Evolutionary conservation across 257 asterid genomes (phyloP), one percentile per base, ranked within the genome.

Genomic region (Solanum corneliomulleri): DNA sequence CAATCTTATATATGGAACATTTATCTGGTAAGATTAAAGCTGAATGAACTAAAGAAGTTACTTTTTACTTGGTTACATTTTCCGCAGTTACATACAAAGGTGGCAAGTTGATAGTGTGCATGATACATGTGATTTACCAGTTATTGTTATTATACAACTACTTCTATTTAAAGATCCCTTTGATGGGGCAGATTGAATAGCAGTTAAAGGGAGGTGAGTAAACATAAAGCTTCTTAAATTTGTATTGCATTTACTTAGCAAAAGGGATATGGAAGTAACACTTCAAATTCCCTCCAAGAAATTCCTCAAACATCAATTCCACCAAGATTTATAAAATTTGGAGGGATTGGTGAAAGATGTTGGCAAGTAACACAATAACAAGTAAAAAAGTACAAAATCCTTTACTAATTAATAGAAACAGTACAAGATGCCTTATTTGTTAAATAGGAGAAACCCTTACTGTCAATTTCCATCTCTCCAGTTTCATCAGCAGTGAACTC

Each of bases 401-500:
- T 45, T 84, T 64, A 60, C 80, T 25, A 29, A 25, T 66, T 39
- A 41, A 39, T 18, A 68, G 62, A 84, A 62, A 66, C 44, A 29
- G 78, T 42, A 66, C 66, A 29, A 39, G 42, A 68, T 66, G 27
- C 29, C 4, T 83, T 33, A 35, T 86, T 60, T 37, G 21, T 52
- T 12, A 45, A 31, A 37, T 74, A 37, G 33, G 66, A 87, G 20
- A 83, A 85, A 88, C 66, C 85, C 97, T 93, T 93, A 97, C 98
- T 92, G 81, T 93, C 91, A 88, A 92, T 91, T 85, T 94, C 98
- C 87, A 83, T 70, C 49, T 93, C 98, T 89, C 91, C 95, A 6
- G 92, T 83, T 82, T 94, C 99, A 83, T 95, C 97, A 87, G 87
- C 88, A 77, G 93, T 89, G 91, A 95, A 92, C 89, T 91, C 99